Evolutionary conservation across 768 basidiomycete species (phyloP), one percentile per base, ranked within the genome.

Genomic region (Podaxis sp.): DNA sequence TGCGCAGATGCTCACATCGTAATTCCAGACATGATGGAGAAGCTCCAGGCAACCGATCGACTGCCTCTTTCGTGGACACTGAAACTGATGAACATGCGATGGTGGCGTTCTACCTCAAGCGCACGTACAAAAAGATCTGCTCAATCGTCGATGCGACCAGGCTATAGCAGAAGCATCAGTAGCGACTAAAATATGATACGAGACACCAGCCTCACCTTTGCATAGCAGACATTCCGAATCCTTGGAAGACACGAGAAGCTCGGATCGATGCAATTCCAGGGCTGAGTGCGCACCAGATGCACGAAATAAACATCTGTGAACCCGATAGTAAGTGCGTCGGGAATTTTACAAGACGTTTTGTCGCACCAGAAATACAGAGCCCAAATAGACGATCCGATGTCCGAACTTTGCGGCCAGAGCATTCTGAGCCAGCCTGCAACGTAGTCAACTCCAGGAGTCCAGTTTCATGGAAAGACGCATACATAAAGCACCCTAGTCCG

Each of bases 51-150:
- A 10, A 78, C 75, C 1, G 74, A 66, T 25, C 79, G 71, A 52
- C 76, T 71, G 11, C 79, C 78, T 46, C 79, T 71, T 62, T 78
- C 75, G 53, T 79, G 79, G 4, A 79, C 74, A 61, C 75, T 77
- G 35, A 11, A 50, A 42, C 40, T 21, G 7, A 38, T 54, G 36
- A 38, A 36, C 10, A 37, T 5, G 56, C 11, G 36, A 11, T 32
- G 56, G 37, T 18, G 21, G 52, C 55, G 18, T n/a, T 21, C n/a
- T 16, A 44, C 46, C 37, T 11, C 11, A 21, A 38, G 16, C 5
- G 5, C 10, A 47, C 69, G 57, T 55, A 77, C 76, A 71, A 76
- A 62, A 70, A 79, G 7, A 77, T 75, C 55, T 79, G 77, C 52
- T 79, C 77, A n/a, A 79, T 70, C 0, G 74, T 77, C 1, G 77